These are phyloP conservation scores for Posidonia australis DNA, from an alignment of 106 monocot species.

Conservation along the genomic window DNA sequence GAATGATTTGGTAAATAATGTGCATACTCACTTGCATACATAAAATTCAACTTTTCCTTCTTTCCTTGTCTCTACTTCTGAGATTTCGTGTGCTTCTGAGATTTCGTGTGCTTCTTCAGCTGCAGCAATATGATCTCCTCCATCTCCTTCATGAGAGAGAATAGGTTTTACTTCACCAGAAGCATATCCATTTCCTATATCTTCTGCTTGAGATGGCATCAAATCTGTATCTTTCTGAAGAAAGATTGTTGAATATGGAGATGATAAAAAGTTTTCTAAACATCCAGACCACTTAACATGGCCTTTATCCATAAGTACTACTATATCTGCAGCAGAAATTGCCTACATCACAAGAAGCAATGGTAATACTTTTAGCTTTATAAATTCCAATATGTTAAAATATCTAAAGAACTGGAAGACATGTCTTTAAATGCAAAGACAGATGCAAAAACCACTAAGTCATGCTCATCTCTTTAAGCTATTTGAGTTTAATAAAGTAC, in stretches of 20 bases:
- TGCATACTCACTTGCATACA: slow-evolving; percentile 71
- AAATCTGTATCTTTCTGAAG: slow-evolving; percentile 16
- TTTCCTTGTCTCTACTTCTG: slow-evolving; percentile 52
- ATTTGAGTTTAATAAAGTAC: too few species aligned
- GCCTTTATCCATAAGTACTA: slow-evolving; percentile 86
- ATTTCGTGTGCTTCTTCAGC: slow-evolving; percentile 32
- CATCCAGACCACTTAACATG: slow-evolving; percentile 65
- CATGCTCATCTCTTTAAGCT: too few species aligned
- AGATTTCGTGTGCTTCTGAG: slow-evolving; percentile 8
- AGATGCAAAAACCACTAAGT: too few species aligned
- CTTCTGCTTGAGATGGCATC: slow-evolving; percentile 11
- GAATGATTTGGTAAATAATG: background rate
- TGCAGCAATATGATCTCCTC: slow-evolving; percentile 17
- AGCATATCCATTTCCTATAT: slow-evolving; percentile 5
- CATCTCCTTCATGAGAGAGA: slow-evolving; percentile 10
- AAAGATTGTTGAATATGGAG: slow-evolving; percentile 41
- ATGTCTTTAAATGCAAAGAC: too few species aligned
- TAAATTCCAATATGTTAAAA: too few species aligned
- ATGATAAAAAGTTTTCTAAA: slow-evolving; percentile 29
- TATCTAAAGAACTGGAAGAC: too few species aligned
- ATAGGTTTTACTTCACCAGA: slow-evolving; percentile 17
- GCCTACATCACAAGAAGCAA: slow-evolving; percentile 42
- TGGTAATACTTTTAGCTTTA: background rate
- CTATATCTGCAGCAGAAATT: slow-evolving; percentile 74
- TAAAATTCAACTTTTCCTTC: slow-evolving; percentile 66